Conservation (phyloP, 805 yeast species). For the Cyberlindnera euphorbiae region DNA sequence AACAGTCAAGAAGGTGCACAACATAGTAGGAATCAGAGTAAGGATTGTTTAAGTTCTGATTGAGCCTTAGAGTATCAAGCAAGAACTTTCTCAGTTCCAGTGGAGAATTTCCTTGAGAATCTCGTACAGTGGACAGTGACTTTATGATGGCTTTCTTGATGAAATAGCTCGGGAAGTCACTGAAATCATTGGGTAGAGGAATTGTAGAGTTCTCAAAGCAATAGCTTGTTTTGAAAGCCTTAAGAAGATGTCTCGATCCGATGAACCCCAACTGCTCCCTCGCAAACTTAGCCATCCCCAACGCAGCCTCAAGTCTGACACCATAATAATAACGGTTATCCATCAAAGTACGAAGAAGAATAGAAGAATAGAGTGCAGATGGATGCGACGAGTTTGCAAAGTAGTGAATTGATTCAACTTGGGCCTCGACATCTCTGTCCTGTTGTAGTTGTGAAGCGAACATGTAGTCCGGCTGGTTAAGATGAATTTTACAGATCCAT, state of each 20-base stretch:
- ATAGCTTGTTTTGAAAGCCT: constrained; percentile 61
- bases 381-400: constrained; percentile 58
- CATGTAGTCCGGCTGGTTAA: constrained; percentile 94
- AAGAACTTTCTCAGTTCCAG: constrained; percentile 55
- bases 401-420: constrained; percentile 71
- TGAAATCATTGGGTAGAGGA: constrained; percentile 80
- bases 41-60: constrained; percentile 77
- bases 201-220: constrained; percentile 65
- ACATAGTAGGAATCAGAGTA: constrained; percentile 72
- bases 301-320: constrained; percentile 80
- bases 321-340: constrained; percentile 87
- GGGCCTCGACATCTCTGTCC: constrained; percentile 96
- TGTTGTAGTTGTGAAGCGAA: constrained; percentile 88
- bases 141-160: constrained; percentile 64
- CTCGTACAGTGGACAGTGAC: constrained; percentile 56
- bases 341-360: constrained; percentile 72
- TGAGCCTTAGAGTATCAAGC: constrained; percentile 69
- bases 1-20: constrained; percentile 48
- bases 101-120: constrained; percentile 61
- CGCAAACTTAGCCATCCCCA: constrained; percentile 67
- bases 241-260: constrained; percentile 69
- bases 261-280: constrained; percentile 54
- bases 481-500: constrained; percentile 81
- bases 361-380: constrained; percentile 62
- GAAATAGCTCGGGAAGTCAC: constrained; percentile 62